These are phyloP conservation scores for Pleurotus pulmonarius DNA, from an alignment of 768 basidiomycete genomes.

Conservation along the genomic window DNA sequence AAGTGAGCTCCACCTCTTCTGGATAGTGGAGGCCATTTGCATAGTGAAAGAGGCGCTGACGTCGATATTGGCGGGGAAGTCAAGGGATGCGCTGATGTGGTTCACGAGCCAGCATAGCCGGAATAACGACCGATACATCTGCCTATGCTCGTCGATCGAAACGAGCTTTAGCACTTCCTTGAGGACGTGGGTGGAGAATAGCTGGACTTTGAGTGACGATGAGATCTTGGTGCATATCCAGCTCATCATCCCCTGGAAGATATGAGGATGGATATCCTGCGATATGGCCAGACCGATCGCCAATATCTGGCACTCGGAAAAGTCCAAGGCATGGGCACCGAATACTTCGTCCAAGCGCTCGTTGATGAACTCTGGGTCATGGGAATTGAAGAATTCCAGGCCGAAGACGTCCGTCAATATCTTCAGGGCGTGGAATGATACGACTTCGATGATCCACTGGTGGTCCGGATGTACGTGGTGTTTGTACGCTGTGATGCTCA, in stretches of 20 bases:
- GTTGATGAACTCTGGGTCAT: background rate
- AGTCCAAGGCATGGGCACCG: background rate
- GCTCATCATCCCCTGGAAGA: background rate
- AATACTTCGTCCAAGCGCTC: background rate
- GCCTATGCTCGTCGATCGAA: background rate
- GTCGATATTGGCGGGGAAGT: slow-evolving; percentile 3
- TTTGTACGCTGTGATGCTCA: background rate
- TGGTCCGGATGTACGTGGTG: background rate
- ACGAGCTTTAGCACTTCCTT: background rate
- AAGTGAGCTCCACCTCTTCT: background rate
- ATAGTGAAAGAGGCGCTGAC: background rate
- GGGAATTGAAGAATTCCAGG: background rate
- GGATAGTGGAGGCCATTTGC: background rate
- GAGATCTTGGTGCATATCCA: background rate
- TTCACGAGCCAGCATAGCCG: slow-evolving; percentile 1
- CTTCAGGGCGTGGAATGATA: background rate
- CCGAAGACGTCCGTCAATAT: slow-evolving; percentile 3
- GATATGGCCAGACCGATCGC: background rate
- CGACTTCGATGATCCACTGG: slow-evolving; percentile 1
- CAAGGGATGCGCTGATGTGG: background rate
- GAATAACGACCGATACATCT: background rate
- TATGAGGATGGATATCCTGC: slow-evolving; percentile 1
- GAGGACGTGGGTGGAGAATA: slow-evolving; percentile 1
- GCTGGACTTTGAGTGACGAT: background rate
- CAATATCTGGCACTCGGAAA: slow-evolving; percentile 1